These are phyloP conservation scores for Ballota nigra DNA, from an alignment of 257 asterid species.

Conservation along the genomic window DNA sequence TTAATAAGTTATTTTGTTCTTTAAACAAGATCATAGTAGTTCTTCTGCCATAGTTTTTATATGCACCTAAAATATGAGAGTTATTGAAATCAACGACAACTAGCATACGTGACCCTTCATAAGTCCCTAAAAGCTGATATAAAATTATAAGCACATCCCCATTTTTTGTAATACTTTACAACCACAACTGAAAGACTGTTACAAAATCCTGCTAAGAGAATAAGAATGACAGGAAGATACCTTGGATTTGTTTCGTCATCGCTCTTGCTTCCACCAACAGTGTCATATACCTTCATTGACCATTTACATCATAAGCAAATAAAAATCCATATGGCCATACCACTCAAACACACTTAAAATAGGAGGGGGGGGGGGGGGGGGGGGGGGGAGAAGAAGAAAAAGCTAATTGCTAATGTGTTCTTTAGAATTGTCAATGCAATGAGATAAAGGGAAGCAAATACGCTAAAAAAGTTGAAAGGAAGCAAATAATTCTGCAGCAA, in stretches of 20 bases:
- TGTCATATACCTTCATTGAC: conserved; percentile 79
- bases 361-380: no score
- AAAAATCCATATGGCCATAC: not conserved
- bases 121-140: conserved; percentile 6
- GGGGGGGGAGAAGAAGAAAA: not conserved
- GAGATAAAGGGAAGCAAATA: conserved; percentile 1
- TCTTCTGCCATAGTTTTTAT: conserved; percentile 5
- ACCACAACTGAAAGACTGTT: conserved; percentile 1
- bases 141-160: conserved; percentile 1
- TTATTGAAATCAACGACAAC: not conserved
- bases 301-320: conserved; percentile 30
- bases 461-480: not conserved
- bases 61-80: not conserved
- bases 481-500: conserved; percentile 8
- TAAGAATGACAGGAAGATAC: conserved; percentile 38
- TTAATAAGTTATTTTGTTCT: not conserved
- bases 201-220: conserved; percentile 9
- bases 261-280: conserved; percentile 75
- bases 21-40: not conserved
- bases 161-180: conserved; percentile 3
- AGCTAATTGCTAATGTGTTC: not conserved
- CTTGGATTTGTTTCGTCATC: conserved; percentile 74
- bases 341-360: conserved; percentile 9
- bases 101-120: not conserved
- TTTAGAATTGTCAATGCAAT: not conserved